A percentile compares a stretch with the other conserved stretches of the same genome.
Evolutionary conservation across 2,329 filamentous ascomycete genomes (phyloP).

Genomic region (Botrytis sinoallii): DNA sequence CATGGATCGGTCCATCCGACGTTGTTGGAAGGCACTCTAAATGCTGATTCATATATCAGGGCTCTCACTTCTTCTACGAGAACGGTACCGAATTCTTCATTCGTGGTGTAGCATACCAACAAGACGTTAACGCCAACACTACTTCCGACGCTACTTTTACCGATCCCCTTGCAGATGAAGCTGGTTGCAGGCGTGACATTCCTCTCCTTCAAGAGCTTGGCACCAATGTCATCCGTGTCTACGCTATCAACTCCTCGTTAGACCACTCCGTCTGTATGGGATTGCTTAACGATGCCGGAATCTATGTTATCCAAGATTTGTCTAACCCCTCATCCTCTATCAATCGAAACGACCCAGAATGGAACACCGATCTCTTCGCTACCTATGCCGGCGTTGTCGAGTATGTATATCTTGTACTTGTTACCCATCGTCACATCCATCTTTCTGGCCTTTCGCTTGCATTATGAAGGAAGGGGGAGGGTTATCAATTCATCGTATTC

Average conservation of each 20-base stretch:
- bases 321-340: conserved; percentile 80
- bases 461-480: too few species aligned
- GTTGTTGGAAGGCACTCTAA: not conserved
- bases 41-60: conserved; percentile 28
- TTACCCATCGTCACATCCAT: not conserved
- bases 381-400: conserved; percentile 87
- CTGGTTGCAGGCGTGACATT: conserved; percentile 78
- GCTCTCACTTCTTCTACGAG: conserved; percentile 47
- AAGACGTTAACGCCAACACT: conserved; percentile 60
- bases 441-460: not conserved
- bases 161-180: conserved; percentile 76
- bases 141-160: conserved; percentile 58
- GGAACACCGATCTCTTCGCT: conserved; percentile 73
- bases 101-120: conserved; percentile 93
- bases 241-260: conserved; percentile 77
- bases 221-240: conserved; percentile 93
- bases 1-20: not conserved
- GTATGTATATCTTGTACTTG: conserved; percentile 11
- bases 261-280: conserved; percentile 85
- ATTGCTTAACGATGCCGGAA: conserved; percentile 76
- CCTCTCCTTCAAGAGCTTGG: conserved; percentile 73
- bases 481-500: not conserved
- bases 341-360: conserved; percentile 73
- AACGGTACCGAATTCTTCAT: conserved; percentile 80
- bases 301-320: conserved; percentile 93